A percentile compares a stretch with the other conserved stretches of the same genome.
Conservation (phyloP, 768 basidiomycete genomes). For the Amanita thiersii region DNA sequence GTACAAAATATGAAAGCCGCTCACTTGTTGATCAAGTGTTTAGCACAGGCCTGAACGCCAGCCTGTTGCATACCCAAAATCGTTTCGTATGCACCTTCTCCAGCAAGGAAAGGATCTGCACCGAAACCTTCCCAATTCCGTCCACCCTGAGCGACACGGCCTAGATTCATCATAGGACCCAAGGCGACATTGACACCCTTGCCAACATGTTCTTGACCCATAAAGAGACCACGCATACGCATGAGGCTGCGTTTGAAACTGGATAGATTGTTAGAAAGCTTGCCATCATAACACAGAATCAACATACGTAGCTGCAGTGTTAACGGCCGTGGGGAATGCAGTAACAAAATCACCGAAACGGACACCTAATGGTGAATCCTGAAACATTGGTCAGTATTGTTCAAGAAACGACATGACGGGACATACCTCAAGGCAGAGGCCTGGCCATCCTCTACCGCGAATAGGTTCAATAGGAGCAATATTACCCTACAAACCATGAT, state of each 20-base stretch:
- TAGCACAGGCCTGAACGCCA: conserved; percentile 84
- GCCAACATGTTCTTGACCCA: conserved; percentile 76
- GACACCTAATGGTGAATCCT: conserved; percentile 75
- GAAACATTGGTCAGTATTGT: conserved; percentile 1
- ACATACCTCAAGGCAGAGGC: conserved; percentile 61
- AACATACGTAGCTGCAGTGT: conserved; percentile 70
- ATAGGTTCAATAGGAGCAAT: conserved; percentile 39
- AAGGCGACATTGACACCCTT: conserved; percentile 83
- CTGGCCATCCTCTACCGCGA: conserved; percentile 45
- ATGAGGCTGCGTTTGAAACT: conserved; percentile 76
- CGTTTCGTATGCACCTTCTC: conserved; percentile 74
- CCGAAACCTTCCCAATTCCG: conserved; percentile 97
- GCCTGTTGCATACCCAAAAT: conserved; percentile 71
- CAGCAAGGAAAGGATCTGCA: conserved; percentile 80
- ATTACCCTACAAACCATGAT: conserved; percentile 35
- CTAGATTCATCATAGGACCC: conserved; percentile 84
- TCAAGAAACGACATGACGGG: neutral
- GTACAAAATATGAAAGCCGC: conserved; percentile 13
- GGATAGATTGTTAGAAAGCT: conserved; percentile 4
- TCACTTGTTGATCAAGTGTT: conserved; percentile 74
- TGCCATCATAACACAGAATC: neutral
- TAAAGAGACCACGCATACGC: conserved; percentile 63
- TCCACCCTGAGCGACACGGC: conserved; percentile 68
- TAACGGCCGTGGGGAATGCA: conserved; percentile 80
- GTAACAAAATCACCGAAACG: conserved; percentile 67